phyloP scores from a whole-genome alignment of 2,329 filamentous ascomycete genomes.

The Penicillium janthinellum region DNA sequence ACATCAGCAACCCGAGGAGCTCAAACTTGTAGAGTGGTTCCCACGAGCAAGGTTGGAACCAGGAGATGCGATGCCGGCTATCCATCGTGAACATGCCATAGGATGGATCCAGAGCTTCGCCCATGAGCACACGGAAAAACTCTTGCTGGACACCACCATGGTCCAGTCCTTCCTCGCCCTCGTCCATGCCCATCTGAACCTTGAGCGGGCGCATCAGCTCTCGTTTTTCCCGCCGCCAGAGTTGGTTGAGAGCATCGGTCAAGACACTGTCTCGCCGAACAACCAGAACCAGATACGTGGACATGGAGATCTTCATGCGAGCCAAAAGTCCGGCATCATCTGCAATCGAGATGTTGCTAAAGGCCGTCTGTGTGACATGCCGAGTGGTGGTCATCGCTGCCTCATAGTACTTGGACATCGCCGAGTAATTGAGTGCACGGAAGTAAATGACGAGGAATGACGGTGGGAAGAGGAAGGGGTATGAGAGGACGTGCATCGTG shows the following conservation, averaged over 20 bases:
- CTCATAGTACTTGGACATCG: slow-evolving; percentile 80
- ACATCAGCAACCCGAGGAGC: slow-evolving; percentile 82
- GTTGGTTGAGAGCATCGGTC: slow-evolving; percentile 76
- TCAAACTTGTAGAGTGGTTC: slow-evolving; percentile 90
- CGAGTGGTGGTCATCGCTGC: slow-evolving; percentile 57
- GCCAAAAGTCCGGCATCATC: slow-evolving; percentile 65
- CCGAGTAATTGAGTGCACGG: slow-evolving; percentile 80
- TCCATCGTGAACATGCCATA: slow-evolving; percentile 81
- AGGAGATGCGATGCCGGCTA: slow-evolving; percentile 73
- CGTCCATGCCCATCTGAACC: slow-evolving; percentile 78
- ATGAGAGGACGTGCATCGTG: slow-evolving; percentile 74
- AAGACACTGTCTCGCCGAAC: slow-evolving; percentile 69
- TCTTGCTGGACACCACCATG: slow-evolving; percentile 96
- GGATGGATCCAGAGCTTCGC: slow-evolving; percentile 74
- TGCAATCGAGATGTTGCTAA: slow-evolving; percentile 47
- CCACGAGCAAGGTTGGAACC: slow-evolving; percentile 81
- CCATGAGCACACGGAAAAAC: slow-evolving; percentile 84
- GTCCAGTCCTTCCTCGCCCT: slow-evolving; percentile 86
- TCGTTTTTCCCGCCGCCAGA: slow-evolving; percentile 82
- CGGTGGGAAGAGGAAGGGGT: slow-evolving; percentile 76
- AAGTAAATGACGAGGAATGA: slow-evolving; percentile 79
- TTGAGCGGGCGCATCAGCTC: slow-evolving; percentile 86
- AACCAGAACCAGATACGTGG: slow-evolving; percentile 70
- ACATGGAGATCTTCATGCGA: slow-evolving; percentile 66
- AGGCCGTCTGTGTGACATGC: slow-evolving; percentile 50